Evolutionary conservation across 148 eudicot genomes (phyloP), one percentile per base, ranked within the genome.

Genomic region (Amaranthus palmeri): DNA sequence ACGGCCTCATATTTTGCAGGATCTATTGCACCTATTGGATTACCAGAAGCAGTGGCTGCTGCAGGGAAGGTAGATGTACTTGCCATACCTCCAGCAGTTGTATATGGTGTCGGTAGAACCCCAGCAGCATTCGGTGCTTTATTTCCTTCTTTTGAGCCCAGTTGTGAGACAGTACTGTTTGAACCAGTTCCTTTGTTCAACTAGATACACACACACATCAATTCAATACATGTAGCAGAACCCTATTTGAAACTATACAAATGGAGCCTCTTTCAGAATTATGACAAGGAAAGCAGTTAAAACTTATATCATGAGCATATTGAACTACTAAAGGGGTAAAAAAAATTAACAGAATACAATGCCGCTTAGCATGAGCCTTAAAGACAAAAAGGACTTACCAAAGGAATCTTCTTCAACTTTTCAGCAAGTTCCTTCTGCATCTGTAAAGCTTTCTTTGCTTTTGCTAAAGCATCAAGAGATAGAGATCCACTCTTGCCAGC

Each of bases 401-500:
- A 11, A 12, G 88, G 84, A 74, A 83, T 81, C 68, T 88, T 91
- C 85, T 95, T 93, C 73, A 85, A 69, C 86, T 83, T 95, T 73
- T 79, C 88, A 43, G 79, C 61, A 65, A 91, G 78, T 79, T 91
- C 90, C 90, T 93, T 93, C 77, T 82, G 87, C 90, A 57, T 91
- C 80, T 88, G 97, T 58, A 91, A 80, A 61, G 87, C 81, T 84
- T 73, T 84, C 85, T 88, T 91, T 76, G 97, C 97, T 87, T 85
- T 88, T 51, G 93, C 88, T 78, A 91, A 83, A 80, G 85, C 92
- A 79, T 88, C 96, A 82, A 84, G 91, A 78, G 96, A 86, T 51
- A 86, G 61, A 72, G 79, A 87, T 75, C 83, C 91, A 83, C 83
- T 88, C 85, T 86, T 88, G 70, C 87, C 88, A 77, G 88, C 86